These are phyloP conservation scores for Warburgia ugandensis DNA, from an alignment of 164 flowering plant species.

Conservation along the genomic window DNA sequence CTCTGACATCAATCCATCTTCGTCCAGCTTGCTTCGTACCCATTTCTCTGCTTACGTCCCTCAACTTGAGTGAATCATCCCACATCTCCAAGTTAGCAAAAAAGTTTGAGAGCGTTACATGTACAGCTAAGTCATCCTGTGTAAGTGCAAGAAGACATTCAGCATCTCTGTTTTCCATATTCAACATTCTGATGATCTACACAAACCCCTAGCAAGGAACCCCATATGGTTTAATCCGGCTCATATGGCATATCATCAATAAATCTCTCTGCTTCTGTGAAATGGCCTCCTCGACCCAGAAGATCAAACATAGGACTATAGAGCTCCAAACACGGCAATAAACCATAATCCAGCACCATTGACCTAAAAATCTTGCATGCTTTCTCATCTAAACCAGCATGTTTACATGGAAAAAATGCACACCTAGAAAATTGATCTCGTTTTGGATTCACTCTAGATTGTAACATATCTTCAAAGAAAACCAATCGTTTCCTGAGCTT, in stretches of 20 bases:
- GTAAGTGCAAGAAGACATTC: conserved; percentile 9
- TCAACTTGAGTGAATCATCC: conserved; percentile 11
- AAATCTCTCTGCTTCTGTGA: conserved; percentile 21
- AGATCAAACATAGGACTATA: conserved; percentile 27
- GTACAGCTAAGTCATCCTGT: conserved; percentile 12
- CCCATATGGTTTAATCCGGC: conserved; percentile 18
- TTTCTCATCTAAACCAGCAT: conserved; percentile 21
- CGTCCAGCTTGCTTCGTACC: conserved; percentile 20
- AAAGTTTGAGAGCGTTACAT: conserved; percentile 20
- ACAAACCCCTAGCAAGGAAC: conserved; percentile 24
- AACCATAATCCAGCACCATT: conserved; percentile 15
- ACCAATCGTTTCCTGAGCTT: conserved; percentile 19
- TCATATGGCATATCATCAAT: conserved; percentile 19
- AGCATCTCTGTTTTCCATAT: conserved; percentile 13
- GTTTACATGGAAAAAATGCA: conserved; percentile 25
- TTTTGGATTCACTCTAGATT: conserved; percentile 19
- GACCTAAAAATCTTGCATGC: conserved; percentile 17
- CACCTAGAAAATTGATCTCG: conserved; percentile 20
- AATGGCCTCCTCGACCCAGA: conserved; percentile 22
- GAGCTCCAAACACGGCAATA: conserved; percentile 20
- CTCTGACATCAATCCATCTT: conserved; percentile 24
- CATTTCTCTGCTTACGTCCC: conserved; percentile 12
- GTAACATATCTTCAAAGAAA: conserved; percentile 18
- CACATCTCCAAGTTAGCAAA: conserved; percentile 22
- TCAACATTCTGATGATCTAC: conserved; percentile 15